Conservation (phyloP, 169 alveolate genomes). For the Eimeria necatrix region DNA sequence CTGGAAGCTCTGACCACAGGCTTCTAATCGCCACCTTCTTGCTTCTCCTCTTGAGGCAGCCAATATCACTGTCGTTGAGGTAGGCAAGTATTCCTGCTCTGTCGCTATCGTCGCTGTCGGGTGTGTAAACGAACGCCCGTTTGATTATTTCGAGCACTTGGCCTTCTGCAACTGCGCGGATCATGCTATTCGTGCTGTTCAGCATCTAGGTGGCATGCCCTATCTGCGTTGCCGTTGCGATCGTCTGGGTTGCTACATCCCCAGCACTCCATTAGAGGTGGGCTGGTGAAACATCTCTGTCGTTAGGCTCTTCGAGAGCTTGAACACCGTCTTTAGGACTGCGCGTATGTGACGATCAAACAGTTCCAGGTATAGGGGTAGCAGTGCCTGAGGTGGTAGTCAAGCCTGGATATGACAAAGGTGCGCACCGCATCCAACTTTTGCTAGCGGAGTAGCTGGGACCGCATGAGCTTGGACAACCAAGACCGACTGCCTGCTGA, state of each 20-base stretch:
- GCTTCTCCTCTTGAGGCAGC: not conserved
- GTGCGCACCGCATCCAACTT: conserved; percentile 13
- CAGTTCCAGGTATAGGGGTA: not conserved
- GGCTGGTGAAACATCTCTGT: conserved; percentile 12
- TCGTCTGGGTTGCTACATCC: not conserved
- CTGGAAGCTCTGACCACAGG: not conserved
- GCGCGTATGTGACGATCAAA: not conserved
- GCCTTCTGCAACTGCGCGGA: not conserved
- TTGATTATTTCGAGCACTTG: not conserved
- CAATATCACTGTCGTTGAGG: not conserved
- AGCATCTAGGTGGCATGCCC: not conserved
- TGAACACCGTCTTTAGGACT: not conserved
- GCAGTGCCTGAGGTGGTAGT: no score
- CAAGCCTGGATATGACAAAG: not conserved
- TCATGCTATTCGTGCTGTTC: conserved; percentile 13
- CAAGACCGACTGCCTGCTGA: no score
- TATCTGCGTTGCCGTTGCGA: conserved; percentile 13
- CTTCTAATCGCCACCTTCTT: not conserved
- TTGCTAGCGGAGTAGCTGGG: not conserved
- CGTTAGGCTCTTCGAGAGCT: not conserved
- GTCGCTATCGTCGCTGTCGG: not conserved
- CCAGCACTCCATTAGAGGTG: not conserved
- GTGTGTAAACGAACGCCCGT: not conserved
- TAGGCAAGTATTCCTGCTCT: not conserved
- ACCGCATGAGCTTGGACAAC: not conserved